These are phyloP conservation scores for Pseudogymnoascus sp. DNA, from an alignment of 2,329 filamentous ascomycete species.

Conservation along the genomic window DNA sequence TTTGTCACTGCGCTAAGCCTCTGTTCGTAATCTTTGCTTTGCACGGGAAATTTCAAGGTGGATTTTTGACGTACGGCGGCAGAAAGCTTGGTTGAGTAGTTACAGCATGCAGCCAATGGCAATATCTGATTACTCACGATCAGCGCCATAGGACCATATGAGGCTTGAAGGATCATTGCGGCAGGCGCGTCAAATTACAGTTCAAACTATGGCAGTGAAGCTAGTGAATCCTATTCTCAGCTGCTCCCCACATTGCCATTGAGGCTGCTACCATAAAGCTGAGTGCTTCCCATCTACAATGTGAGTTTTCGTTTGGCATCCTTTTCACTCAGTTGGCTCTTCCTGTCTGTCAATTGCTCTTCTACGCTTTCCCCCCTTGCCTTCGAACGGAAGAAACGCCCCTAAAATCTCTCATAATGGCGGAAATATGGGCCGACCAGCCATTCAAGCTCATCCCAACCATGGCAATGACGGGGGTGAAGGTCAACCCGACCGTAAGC, in stretches of 20 bases:
- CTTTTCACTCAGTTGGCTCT: neutral
- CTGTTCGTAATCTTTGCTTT: neutral
- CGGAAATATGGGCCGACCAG: constrained; percentile 20
- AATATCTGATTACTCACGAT: neutral
- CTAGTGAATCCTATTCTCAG: neutral
- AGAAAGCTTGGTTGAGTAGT: neutral
- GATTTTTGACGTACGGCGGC: neutral
- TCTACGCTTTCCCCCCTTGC: neutral
- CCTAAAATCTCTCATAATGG: constrained; percentile 13
- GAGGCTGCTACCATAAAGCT: neutral
- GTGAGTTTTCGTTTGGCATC: neutral
- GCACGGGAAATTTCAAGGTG: neutral
- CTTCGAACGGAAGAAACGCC: neutral
- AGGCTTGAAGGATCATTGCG: neutral
- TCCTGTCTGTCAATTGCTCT: neutral
- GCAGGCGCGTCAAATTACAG: neutral
- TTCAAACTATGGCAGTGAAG: neutral
- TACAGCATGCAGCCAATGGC: neutral
- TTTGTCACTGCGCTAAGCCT: neutral
- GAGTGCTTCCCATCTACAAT: neutral
- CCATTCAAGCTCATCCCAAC: constrained; percentile 20
- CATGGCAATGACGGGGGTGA: neutral
- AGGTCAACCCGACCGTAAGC: neutral
- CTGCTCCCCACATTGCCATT: neutral
- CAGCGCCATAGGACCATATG: neutral